Conservation (phyloP, 2,329 filamentous ascomycete genomes). For the Ophiostoma australiae region DNA sequence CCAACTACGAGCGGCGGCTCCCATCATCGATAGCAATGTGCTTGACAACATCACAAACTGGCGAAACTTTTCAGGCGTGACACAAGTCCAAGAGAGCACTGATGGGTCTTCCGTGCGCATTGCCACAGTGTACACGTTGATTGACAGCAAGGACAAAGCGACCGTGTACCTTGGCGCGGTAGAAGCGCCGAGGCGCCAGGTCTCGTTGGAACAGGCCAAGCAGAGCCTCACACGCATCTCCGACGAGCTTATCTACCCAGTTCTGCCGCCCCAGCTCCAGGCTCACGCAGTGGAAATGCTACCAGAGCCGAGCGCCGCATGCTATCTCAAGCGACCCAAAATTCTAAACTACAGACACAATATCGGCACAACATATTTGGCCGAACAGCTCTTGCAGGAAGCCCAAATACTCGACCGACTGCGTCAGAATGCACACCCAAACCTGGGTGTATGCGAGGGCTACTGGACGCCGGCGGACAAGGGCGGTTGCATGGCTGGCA, state of each 20-base stretch:
- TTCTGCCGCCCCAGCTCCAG: background rate
- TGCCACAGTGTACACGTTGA: background rate
- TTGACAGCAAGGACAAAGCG: background rate
- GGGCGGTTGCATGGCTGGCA: slow-evolving; percentile 3
- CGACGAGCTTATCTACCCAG: background rate
- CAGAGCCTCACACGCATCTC: background rate
- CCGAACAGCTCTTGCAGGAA: slow-evolving; percentile 1
- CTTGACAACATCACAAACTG: background rate
- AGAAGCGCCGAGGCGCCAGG: background rate
- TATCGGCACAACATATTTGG: background rate
- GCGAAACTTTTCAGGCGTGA: background rate
- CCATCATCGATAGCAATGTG: background rate
- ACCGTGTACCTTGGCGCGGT: background rate
- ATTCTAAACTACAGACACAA: background rate
- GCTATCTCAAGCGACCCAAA: background rate
- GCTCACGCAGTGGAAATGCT: background rate
- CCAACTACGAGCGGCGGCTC: background rate
- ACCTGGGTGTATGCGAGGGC: background rate
- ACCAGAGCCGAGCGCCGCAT: background rate
- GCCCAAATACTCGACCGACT: background rate
- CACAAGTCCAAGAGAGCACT: background rate
- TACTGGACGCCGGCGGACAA: slow-evolving; percentile 5
- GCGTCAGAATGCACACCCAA: background rate
- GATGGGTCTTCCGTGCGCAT: background rate
- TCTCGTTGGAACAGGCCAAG: background rate